Percentiles rank a stretch among this genome's conserved stretches.
Evolutionary conservation across 1,284 basidiomycete species (phyloP).

Genomic region (Fomitopsis pinicola): DNA sequence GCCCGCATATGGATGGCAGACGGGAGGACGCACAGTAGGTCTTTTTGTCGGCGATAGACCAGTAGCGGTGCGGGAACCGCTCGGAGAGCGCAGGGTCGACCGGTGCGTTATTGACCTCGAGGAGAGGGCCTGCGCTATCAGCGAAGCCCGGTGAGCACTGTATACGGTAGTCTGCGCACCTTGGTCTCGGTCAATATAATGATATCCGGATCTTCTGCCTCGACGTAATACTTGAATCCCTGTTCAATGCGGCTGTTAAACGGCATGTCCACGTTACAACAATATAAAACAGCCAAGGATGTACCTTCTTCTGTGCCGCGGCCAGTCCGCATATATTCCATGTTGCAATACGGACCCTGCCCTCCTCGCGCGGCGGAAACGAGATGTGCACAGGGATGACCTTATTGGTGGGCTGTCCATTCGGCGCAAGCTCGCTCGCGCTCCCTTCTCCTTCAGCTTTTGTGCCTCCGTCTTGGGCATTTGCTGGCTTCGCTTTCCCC

Average conservation of each 20-base stretch:
- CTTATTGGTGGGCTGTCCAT: conserved; percentile 69
- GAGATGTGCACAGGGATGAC: conserved; percentile 58
- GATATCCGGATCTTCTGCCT: conserved; percentile 81
- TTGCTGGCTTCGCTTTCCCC: not conserved
- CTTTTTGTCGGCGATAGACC: conserved; percentile 74
- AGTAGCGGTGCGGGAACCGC: conserved; percentile 68
- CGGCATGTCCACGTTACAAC: not conserved
- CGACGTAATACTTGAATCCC: conserved; percentile 78
- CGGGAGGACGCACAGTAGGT: conserved; percentile 56
- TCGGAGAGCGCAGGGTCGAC: conserved; percentile 50
- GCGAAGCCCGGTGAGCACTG: not conserved
- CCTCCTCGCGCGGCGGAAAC: conserved; percentile 48
- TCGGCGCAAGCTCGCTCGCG: conserved; percentile 22
- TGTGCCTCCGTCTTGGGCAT: not conserved
- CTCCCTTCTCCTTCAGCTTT: not conserved
- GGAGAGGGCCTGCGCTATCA: not conserved
- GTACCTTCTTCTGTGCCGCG: conserved; percentile 68
- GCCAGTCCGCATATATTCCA: conserved; percentile 78
- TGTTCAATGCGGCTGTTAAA: conserved; percentile 22
- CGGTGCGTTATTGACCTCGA: conserved; percentile 65
- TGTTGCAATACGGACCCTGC: conserved; percentile 53
- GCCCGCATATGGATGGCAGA: not conserved
- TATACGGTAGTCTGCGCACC: conserved; percentile 29
- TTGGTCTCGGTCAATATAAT: conserved; percentile 82
- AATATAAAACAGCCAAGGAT: not conserved